Evolutionary conservation across 2,329 filamentous ascomycete species (phyloP), one percentile per base, ranked within the genome.

Genomic region (Colletotrichum godetiae): DNA sequence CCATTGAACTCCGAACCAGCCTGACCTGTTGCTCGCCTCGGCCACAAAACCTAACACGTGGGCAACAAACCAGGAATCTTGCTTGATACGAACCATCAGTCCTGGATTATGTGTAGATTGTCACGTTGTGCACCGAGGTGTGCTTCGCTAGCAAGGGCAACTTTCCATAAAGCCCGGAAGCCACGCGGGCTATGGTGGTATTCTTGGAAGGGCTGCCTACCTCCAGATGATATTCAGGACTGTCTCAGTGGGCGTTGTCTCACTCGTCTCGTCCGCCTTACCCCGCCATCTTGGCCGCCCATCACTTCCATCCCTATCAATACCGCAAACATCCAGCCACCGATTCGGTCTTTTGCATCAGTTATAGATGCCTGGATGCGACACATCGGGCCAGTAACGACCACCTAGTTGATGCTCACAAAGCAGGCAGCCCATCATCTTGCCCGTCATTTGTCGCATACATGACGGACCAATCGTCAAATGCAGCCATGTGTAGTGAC

Each of bases 181-280:
- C 22, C 52, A 12, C 57, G 42, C 42, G 42, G 19, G 19, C 42
- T 49, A 49, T 7, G 7, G 42, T 49, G 19, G 29, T 31, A 57
- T 59, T 58, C 35, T 12, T 29, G 57, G 19, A 65, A 55, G 24
- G 42, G 35, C 52, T 56, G n/a, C 29, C 42, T 56, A 19, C 29
- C 22, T 65, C 70, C 27, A 69, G 64, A 69, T 70, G 66, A 69
- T 64, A 49, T 52, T 61, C 46, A 73, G 67, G 67, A 55, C 60
- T 52, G 65, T 55, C 46, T 73, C 22, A 24, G 46, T 35, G 46
- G 8, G 8, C 29, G 19, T 35, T 65, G 49, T 29, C 62, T 56
- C 55, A 37, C 59, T 31, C 56, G 29, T 49, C 55, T 60, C 33
- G 59, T 31, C 53, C 31, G 55, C 33, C 52, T 69, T 56, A 49